phyloP scores from a whole-genome alignment of 208 protist genomes.

The Leishmania mexicana region DNA sequence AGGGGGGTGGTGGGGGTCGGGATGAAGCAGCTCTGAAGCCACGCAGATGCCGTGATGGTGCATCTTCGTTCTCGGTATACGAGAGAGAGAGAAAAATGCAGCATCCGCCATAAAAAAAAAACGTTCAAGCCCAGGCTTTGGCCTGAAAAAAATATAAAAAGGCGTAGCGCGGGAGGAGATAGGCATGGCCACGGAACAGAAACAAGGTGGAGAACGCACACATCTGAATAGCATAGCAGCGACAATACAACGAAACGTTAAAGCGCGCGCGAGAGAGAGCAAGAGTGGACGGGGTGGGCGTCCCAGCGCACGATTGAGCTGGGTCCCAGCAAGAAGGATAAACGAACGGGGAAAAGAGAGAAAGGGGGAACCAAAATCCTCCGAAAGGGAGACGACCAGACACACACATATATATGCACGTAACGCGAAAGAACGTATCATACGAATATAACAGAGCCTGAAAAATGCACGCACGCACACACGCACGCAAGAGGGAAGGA shows the following conservation, averaged over 20 bases:
- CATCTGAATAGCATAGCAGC: background rate
- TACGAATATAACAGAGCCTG: too few species aligned
- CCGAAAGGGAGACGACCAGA: too few species aligned
- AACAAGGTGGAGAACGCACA: background rate
- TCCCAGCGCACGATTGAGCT: too few species aligned
- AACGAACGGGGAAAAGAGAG: too few species aligned
- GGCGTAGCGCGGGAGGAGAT: background rate
- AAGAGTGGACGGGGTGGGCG: too few species aligned
- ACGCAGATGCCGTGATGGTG: background rate
- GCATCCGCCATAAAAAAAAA: background rate
- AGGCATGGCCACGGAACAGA: background rate
- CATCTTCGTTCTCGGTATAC: background rate
- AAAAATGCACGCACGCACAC: background rate
- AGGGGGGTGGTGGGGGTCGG: too few species aligned
- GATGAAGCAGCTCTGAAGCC: background rate
- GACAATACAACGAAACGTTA: too few species aligned
- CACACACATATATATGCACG: too few species aligned
- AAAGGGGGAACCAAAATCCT: too few species aligned
- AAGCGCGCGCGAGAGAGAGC: too few species aligned
- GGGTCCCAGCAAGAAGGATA: too few species aligned
- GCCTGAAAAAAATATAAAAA: background rate
- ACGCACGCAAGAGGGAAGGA: background rate
- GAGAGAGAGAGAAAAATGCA: background rate
- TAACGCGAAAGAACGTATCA: too few species aligned
- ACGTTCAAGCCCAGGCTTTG: background rate